These are phyloP conservation scores for Plasmopara muralis DNA, from an alignment of 352 stramenopile genomes.

Conservation along the genomic window DNA sequence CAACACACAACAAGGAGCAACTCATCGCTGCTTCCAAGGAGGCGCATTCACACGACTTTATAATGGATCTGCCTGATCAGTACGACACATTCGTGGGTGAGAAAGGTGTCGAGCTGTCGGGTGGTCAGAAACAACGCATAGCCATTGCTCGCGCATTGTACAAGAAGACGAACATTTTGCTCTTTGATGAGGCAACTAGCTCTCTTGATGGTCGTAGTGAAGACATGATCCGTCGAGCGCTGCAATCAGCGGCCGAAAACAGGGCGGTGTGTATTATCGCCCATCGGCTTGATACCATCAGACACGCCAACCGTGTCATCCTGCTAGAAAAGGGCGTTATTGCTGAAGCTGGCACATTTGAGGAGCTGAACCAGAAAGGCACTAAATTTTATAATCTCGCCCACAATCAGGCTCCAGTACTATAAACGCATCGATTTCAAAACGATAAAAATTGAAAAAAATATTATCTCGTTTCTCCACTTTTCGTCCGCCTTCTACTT, in stretches of 20 bases:
- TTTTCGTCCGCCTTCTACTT: constrained; percentile 12
- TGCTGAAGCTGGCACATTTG: constrained; percentile 65
- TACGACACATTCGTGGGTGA: constrained; percentile 97
- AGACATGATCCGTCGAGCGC: constrained; percentile 62
- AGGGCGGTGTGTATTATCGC: constrained; percentile 81
- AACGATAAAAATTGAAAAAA: constrained; percentile 13
- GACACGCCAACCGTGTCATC: constrained; percentile 77
- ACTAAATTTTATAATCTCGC: constrained; percentile 74
- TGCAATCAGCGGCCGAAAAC: constrained; percentile 58
- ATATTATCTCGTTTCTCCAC: constrained; percentile 13
- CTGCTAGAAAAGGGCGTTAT: constrained; percentile 78
- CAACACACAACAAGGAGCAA: constrained; percentile 45
- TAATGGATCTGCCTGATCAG: constrained; percentile 81
- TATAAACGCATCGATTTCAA: constrained; percentile 24
- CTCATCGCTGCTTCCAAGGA: constrained; percentile 57
- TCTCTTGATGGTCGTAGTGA: constrained; percentile 78
- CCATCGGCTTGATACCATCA: constrained; percentile 82
- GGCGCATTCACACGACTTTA: constrained; percentile 76
- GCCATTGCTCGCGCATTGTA: constrained; percentile 79
- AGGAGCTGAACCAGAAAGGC: constrained; percentile 66
- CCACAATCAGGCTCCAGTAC: constrained; percentile 50
- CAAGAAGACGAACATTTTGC: constrained; percentile 71
- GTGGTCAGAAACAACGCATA: constrained; percentile 95
- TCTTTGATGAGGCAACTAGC: constrained; percentile 83
- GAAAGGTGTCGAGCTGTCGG: constrained; percentile 94